Evolutionary conservation across 352 stramenopile genomes (phyloP).

Genomic region (Globisporangium splendens): DNA sequence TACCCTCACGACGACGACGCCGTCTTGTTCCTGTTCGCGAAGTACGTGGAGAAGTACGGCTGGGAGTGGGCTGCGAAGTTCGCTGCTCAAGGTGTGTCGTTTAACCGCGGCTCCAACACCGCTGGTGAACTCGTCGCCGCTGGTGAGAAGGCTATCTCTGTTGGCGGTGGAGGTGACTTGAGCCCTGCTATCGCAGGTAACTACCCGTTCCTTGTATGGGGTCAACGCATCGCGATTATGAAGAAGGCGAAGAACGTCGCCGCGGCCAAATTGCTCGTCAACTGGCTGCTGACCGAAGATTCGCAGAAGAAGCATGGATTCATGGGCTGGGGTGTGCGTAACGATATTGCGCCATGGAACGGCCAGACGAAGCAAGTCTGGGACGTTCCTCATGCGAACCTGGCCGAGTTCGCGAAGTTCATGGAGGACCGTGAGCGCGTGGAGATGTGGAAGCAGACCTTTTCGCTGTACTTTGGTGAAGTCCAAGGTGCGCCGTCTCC

Average conservation of each 20-base stretch:
- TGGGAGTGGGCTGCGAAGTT: conserved; percentile 49
- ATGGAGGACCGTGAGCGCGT: conserved; percentile 46
- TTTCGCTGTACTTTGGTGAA: conserved; percentile 56
- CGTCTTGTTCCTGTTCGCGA: conserved; percentile 41
- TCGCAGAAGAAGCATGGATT: conserved; percentile 34
- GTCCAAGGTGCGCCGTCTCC: conserved; percentile 36
- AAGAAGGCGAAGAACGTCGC: conserved; percentile 50
- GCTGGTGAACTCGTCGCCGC: conserved; percentile 19
- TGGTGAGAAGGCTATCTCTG: conserved; percentile 30
- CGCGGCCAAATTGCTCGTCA: conserved; percentile 54
- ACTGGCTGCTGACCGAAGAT: conserved; percentile 49
- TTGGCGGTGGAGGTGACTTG: conserved; percentile 7
- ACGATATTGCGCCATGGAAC: conserved; percentile 26
- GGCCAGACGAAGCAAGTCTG: conserved; percentile 23
- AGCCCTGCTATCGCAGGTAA: neutral
- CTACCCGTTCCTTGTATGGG: conserved; percentile 30
- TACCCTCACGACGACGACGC: conserved; percentile 53
- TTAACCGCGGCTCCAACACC: conserved; percentile 31
- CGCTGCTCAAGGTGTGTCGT: conserved; percentile 30
- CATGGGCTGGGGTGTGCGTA: conserved; percentile 24
- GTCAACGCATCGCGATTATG: conserved; percentile 54
- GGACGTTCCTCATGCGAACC: conserved; percentile 28
- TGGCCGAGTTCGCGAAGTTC: conserved; percentile 36
- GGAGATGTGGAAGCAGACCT: conserved; percentile 38
- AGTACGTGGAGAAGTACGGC: conserved; percentile 50